Conservation (phyloP, 1,139 yeast genomes). For the Sugiyamaella japonica region DNA sequence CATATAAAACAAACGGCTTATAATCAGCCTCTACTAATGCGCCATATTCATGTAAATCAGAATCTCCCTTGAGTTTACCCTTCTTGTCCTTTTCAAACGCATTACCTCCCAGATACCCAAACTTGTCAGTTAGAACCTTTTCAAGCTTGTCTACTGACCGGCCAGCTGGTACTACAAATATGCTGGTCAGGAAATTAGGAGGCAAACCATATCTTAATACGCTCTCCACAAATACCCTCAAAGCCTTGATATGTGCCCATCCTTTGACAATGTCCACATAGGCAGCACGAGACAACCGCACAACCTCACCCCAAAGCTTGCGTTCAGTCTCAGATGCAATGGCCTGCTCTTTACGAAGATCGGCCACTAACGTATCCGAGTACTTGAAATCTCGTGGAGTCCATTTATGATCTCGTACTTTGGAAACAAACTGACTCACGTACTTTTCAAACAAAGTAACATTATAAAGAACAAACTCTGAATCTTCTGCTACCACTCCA, state of each 20-base stretch:
- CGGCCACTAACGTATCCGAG: slow-evolving; percentile 72
- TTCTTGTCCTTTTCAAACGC: slow-evolving; percentile 66
- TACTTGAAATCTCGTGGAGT: slow-evolving; percentile 91
- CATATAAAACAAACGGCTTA: slow-evolving; percentile 90
- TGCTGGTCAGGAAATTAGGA: slow-evolving; percentile 75
- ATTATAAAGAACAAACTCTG: slow-evolving; percentile 69
- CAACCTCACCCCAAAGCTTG: slow-evolving; percentile 71
- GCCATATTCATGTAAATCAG: slow-evolving; percentile 79
- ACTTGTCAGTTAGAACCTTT: slow-evolving; percentile 65
- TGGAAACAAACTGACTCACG: slow-evolving; percentile 64
- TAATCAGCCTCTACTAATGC: slow-evolving; percentile 90
- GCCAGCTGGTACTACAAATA: slow-evolving; percentile 45
- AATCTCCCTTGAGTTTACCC: slow-evolving; percentile 62
- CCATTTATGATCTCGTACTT: slow-evolving; percentile 84
- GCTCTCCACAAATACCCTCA: slow-evolving; percentile 60
- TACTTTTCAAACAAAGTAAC: slow-evolving; percentile 85
- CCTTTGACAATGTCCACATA: slow-evolving; percentile 79
- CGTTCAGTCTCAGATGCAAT: slow-evolving; percentile 73
- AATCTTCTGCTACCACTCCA: slow-evolving; percentile 62
- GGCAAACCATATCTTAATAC: slow-evolving; percentile 96
- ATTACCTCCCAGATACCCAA: slow-evolving; percentile 88
- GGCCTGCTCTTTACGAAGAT: slow-evolving; percentile 74
- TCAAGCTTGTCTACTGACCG: slow-evolving; percentile 55
- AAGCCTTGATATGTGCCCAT: slow-evolving; percentile 84
- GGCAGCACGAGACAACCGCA: slow-evolving; percentile 82